Evolutionary conservation across 2,329 filamentous ascomycete genomes (phyloP).

Genomic region (Ascosphaera aggregata): DNA sequence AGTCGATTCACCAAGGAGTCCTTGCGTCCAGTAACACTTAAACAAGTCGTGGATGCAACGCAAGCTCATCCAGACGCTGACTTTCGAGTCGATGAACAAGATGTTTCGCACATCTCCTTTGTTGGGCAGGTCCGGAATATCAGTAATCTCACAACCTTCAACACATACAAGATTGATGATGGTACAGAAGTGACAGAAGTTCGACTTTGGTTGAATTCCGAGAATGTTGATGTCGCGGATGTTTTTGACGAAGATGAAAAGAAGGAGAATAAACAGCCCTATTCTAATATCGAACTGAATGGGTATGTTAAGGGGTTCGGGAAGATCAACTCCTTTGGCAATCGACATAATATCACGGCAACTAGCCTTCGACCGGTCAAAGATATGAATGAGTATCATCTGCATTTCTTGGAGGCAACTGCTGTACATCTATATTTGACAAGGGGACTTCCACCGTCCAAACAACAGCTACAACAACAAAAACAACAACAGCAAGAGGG

Average conservation of each 20-base stretch:
- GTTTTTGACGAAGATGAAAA: constrained; percentile 13
- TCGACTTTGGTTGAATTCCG: constrained; percentile 20
- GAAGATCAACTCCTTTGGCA: constrained; percentile 59
- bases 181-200: constrained; percentile 77
- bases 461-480: constrained; percentile 4
- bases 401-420: constrained; percentile 75
- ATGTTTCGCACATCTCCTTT: constrained; percentile 56
- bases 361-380: constrained; percentile 57
- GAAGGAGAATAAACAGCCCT: constrained; percentile 8
- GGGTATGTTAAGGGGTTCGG: constrained; percentile 73
- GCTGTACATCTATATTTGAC: constrained; percentile 71
- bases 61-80: constrained; percentile 51
- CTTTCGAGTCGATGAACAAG: constrained; percentile 59
- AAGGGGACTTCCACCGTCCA: constrained; percentile 32
- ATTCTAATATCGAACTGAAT: constrained; percentile 41
- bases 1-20: constrained; percentile 51
- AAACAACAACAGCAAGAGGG: background rate
- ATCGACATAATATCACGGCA: constrained; percentile 59
- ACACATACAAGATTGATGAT: constrained; percentile 84
- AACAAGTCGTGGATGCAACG: constrained; percentile 69
- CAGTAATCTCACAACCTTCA: constrained; percentile 68
- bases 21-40: constrained; percentile 81
- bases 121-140: constrained; percentile 80
- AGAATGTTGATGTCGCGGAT: constrained; percentile 25
- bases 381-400: constrained; percentile 82